These are phyloP conservation scores for Fusarium musae DNA, from an alignment of 2,329 filamentous ascomycete species.

Conservation along the genomic window DNA sequence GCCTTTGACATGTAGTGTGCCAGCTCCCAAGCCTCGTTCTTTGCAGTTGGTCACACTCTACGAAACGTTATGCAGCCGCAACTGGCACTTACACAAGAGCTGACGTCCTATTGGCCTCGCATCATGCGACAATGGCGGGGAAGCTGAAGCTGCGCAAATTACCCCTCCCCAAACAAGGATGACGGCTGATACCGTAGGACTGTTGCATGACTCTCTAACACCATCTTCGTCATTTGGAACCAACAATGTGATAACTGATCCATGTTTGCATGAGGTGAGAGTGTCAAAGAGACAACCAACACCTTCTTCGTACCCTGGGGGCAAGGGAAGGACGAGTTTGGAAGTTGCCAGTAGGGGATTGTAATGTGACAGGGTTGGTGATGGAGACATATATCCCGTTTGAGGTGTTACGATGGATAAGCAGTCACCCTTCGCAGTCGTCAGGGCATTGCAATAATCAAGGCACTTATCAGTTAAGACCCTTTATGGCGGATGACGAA, in stretches of 20 bases:
- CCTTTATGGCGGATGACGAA: background rate
- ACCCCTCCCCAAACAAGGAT: background rate
- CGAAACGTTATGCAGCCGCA: constrained; percentile 7
- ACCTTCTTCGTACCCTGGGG: background rate
- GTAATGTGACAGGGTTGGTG: background rate
- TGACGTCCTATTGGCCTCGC: background rate
- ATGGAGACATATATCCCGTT: background rate
- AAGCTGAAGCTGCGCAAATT: background rate
- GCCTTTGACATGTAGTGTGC: background rate
- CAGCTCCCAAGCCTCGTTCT: background rate
- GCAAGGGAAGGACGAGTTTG: background rate
- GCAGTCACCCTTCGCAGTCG: background rate
- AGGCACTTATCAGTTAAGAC: background rate
- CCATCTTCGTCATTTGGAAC: background rate
- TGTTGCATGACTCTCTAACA: constrained; percentile 16
- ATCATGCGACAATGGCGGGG: constrained; percentile 7
- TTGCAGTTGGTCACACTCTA: background rate
- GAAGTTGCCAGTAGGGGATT: background rate
- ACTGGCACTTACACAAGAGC: background rate
- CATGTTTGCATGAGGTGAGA: background rate
- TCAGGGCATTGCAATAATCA: background rate
- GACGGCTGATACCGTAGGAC: constrained; percentile 18
- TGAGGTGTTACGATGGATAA: background rate
- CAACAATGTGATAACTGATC: background rate
- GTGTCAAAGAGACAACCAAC: background rate